These are phyloP conservation scores for Metarhizium album DNA, from an alignment of 2,329 filamentous ascomycete species.

Conservation along the genomic window DNA sequence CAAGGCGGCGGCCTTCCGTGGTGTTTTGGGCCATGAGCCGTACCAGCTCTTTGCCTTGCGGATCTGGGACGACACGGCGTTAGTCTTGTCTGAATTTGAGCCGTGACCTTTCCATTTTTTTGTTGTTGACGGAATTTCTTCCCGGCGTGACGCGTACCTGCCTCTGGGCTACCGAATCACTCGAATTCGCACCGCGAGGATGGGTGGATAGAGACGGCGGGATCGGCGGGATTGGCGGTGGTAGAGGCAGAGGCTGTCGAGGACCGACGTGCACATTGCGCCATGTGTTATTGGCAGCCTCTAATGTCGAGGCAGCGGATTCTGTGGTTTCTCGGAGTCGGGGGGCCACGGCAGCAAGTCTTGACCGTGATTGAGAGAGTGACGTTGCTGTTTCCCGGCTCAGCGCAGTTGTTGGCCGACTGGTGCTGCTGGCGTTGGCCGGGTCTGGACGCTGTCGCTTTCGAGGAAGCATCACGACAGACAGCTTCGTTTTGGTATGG, in stretches of 20 bases:
- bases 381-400: slow-evolving; percentile 11
- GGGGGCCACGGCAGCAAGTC: background rate
- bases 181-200: background rate
- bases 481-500: background rate
- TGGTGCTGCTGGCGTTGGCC: slow-evolving; percentile 11
- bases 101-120: background rate
- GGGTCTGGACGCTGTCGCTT: slow-evolving; percentile 23
- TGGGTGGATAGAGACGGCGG: slow-evolving; percentile 1
- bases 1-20: slow-evolving; percentile 49
- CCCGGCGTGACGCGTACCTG: slow-evolving; percentile 5
- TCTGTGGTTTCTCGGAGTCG: no score
- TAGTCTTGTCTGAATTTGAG: background rate
- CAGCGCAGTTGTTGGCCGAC: slow-evolving; percentile 10
- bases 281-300: background rate
- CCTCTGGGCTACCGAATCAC: slow-evolving; percentile 4
- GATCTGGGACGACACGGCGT: slow-evolving; percentile 23
- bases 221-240: slow-evolving; percentile 1
- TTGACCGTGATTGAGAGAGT: background rate
- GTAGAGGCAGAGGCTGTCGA: background rate
- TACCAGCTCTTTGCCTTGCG: slow-evolving; percentile 51
- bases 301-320: background rate
- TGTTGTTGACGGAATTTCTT: background rate
- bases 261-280: background rate
- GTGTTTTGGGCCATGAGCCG: slow-evolving; percentile 45
- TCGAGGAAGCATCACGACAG: slow-evolving; percentile 20